Percentiles rank a stretch among this genome's conserved stretches.
phyloP scores from a whole-genome alignment of 1,284 basidiomycete genomes.

The Volvariella volvacea region DNA sequence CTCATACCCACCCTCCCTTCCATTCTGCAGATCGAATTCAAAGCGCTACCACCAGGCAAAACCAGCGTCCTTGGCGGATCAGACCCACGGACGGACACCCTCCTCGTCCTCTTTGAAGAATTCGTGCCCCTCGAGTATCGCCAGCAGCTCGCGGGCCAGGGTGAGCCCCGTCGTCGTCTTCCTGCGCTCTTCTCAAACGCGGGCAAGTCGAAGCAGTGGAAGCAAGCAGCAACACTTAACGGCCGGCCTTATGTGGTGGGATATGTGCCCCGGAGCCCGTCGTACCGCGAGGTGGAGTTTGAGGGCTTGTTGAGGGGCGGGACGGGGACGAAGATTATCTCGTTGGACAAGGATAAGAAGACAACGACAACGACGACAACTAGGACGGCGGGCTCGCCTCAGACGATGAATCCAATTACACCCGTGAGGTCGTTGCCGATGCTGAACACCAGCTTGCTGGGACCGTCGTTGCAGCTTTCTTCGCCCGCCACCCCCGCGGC shows the following conservation, averaged over 20 bases:
- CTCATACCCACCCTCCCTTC: background rate
- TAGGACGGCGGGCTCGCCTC: slow-evolving; percentile 8
- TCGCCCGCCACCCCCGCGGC: no score
- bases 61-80: slow-evolving; percentile 24
- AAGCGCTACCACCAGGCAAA: slow-evolving; percentile 46
- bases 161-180: slow-evolving; percentile 35
- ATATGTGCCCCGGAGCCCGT: slow-evolving; percentile 56
- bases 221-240: slow-evolving; percentile 70
- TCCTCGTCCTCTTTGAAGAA: slow-evolving; percentile 80
- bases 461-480: no score
- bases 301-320: slow-evolving; percentile 63
- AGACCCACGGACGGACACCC: slow-evolving; percentile 36
- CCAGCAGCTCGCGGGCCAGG: slow-evolving; percentile 55
- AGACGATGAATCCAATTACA: slow-evolving; percentile 1
- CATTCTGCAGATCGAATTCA: slow-evolving; percentile 69
- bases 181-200: slow-evolving; percentile 43
- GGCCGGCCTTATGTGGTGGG: slow-evolving; percentile 69
- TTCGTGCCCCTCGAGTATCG: slow-evolving; percentile 84
- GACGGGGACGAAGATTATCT: slow-evolving; percentile 55
- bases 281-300: slow-evolving; percentile 69
- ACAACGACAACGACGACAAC: slow-evolving; percentile 19
- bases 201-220: slow-evolving; percentile 49
- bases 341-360: slow-evolving; percentile 23
- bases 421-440: no score
- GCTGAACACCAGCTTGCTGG: no score